phyloP scores from a whole-genome alignment of 371 early-diverging fungal species.

The Mortierella sp. region DNA sequence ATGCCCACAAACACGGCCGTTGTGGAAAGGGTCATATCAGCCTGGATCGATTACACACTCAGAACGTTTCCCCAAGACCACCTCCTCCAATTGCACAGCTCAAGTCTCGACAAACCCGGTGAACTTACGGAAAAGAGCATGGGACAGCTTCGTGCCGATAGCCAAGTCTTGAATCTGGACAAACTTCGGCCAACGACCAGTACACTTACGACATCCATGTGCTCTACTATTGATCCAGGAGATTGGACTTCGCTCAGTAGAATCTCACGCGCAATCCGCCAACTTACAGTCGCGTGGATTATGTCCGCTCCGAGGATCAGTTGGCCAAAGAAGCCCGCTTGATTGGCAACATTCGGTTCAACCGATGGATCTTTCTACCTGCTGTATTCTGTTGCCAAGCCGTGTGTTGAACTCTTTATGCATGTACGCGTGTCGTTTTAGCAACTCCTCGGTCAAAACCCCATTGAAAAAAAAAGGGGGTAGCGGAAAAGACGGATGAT shows the following conservation, averaged over 20 bases:
- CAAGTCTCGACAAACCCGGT: too few species aligned
- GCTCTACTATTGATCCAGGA: slow-evolving; percentile 36
- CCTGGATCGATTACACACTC: slow-evolving; percentile 6
- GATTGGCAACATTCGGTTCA: slow-evolving; percentile 58
- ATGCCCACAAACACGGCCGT: background rate
- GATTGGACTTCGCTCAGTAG: slow-evolving; percentile 23
- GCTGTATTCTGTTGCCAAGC: slow-evolving; percentile 73
- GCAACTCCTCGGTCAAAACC: background rate
- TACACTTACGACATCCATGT: slow-evolving; percentile 39
- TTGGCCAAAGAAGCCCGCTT: slow-evolving; percentile 52
- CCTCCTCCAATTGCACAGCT: too few species aligned
- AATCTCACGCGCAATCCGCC: slow-evolving; percentile 31
- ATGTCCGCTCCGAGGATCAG: slow-evolving; percentile 49
- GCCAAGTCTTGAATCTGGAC: slow-evolving; percentile 23
- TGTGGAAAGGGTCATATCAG: background rate
- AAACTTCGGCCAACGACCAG: slow-evolving; percentile 26
- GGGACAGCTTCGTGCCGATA: slow-evolving; percentile 11
- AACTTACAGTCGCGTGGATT: slow-evolving; percentile 54
- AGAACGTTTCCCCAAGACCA: background rate
- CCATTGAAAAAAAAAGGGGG: background rate
- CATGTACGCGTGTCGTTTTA: slow-evolving; percentile 54
- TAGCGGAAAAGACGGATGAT: too few species aligned
- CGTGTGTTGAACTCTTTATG: slow-evolving; percentile 74
- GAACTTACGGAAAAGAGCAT: background rate
- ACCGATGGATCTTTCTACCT: slow-evolving; percentile 66